These are phyloP conservation scores for Trypanosoma conorhini DNA, from an alignment of 208 protist species.

Conservation along the genomic window DNA sequence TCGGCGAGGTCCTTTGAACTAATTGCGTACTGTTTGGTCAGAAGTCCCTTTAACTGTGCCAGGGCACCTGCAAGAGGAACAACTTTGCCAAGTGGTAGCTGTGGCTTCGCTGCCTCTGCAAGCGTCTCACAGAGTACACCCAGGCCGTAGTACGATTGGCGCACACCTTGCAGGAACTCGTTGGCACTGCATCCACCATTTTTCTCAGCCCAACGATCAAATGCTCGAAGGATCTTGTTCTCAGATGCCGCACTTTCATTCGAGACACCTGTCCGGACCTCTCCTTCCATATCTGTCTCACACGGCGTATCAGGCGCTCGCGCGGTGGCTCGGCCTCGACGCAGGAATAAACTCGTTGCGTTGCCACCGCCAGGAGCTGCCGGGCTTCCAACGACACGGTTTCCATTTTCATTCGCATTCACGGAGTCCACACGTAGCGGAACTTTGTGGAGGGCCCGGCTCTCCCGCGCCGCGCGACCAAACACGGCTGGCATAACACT, in stretches of 20 bases:
- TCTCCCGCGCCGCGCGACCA: not conserved
- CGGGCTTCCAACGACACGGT: not conserved
- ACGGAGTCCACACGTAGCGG: not conserved
- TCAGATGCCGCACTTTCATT: not conserved
- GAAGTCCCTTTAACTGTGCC: constrained; percentile 29
- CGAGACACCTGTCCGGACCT: not conserved
- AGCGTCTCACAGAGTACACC: constrained; percentile 44
- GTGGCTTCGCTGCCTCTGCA: constrained; percentile 18
- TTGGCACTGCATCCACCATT: constrained; percentile 50
- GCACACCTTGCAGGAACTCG: constrained; percentile 62
- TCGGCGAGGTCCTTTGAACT: not conserved
- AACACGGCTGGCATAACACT: constrained; percentile 2
- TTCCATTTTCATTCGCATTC: not conserved
- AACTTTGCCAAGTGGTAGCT: constrained; percentile 4
- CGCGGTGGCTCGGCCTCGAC: constrained; percentile 4
- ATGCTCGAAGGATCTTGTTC: constrained; percentile 38
- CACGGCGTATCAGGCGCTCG: not conserved
- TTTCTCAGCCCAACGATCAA: constrained; percentile 46
- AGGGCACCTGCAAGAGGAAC: constrained; percentile 9
- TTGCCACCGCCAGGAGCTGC: not conserved
- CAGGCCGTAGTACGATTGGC: constrained; percentile 71
- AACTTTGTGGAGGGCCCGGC: not conserved
- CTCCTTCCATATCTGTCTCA: not conserved
- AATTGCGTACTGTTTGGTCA: constrained; percentile 24
- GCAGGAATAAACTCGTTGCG: constrained; percentile 6